Evolutionary conservation across 768 basidiomycete genomes (phyloP), one percentile per base, ranked within the genome.

Genomic region (Lyophyllum decastes): DNA sequence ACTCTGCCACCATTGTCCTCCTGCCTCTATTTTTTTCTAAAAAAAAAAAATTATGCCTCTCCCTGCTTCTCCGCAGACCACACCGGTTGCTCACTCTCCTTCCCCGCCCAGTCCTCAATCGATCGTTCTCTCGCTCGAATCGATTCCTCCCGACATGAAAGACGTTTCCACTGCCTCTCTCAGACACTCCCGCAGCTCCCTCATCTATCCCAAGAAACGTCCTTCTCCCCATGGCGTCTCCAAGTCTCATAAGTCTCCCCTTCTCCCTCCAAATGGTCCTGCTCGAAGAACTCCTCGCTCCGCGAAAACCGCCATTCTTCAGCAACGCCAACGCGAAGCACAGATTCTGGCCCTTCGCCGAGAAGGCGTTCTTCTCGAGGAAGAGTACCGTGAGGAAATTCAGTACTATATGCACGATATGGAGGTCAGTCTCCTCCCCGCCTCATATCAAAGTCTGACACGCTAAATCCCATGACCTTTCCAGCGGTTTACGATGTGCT

Each of bases 301-400:
- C 40, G 78, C 82, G 49, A 90, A 86, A 71, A 72, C 81, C 47
- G 81, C 84, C 58, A 71, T 84, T 26, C 64, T 84, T 25, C 82
- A 83, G 52, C 88, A 88, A 67, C 83, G 84, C 57, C 87, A 88
- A 67, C 85, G 88, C 50, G 84, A 88, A 59, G 82, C 80, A 16
- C 89, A 89, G 68, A 83, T 88, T 44, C 77, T 78, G 57, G 89
- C 87, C 35, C 78, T 88, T 66, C 85, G 89, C 44, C 78, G 83
- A 64, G 86, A 91, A 64, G 87, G 88, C 46, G 82, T 89, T 54
- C 81, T 94, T 58, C 80, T 95, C 63, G 97, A 98, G 76, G 93
- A 94, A 69, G 96, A 98, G 73, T 98, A 99, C 70, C 84, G 88
- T 38, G 91, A 94, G 49, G 97, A 99, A 68, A 95, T 98, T 57